Conservation (phyloP, 169 alveolate species). For the Toxoplasma gondii region DNA sequence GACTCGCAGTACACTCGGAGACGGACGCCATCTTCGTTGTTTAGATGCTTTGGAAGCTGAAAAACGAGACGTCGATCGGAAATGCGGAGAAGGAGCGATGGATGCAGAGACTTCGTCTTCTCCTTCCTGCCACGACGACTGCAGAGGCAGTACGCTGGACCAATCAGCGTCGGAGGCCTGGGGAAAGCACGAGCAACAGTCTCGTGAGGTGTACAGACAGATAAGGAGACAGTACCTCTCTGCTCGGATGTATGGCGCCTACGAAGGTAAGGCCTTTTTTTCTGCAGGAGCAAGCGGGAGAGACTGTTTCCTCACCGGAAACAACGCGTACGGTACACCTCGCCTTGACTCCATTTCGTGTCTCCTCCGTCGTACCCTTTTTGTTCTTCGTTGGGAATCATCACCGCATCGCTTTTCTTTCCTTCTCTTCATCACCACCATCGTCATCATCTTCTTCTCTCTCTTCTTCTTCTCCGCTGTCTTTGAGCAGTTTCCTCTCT, state of each 20-base stretch:
- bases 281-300: not conserved
- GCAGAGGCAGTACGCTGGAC: too few relatives aligned
- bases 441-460: not conserved
- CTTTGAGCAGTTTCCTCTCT: not conserved
- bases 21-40: too few relatives aligned
- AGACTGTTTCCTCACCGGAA: not conserved
- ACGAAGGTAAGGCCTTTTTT: not conserved
- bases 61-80: too few relatives aligned
- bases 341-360: not conserved
- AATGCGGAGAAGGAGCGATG: too few relatives aligned
- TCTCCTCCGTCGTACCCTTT: not conserved
- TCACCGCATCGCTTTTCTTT: not conserved
- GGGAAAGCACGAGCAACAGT: not conserved
- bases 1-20: too few relatives aligned
- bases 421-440: not conserved
- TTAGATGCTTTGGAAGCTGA: too few relatives aligned
- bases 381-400: too few relatives aligned
- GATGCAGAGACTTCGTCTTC: too few relatives aligned
- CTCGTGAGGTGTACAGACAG: conserved; percentile 26
- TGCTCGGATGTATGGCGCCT: conserved; percentile 20
- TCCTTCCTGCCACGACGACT: too few relatives aligned
- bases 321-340: not conserved
- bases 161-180: not conserved
- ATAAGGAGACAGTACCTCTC: not conserved
- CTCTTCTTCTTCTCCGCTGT: not conserved